Conservation (phyloP, 495 filamentous ascomycete genomes). For the Cercophora sp. region DNA sequence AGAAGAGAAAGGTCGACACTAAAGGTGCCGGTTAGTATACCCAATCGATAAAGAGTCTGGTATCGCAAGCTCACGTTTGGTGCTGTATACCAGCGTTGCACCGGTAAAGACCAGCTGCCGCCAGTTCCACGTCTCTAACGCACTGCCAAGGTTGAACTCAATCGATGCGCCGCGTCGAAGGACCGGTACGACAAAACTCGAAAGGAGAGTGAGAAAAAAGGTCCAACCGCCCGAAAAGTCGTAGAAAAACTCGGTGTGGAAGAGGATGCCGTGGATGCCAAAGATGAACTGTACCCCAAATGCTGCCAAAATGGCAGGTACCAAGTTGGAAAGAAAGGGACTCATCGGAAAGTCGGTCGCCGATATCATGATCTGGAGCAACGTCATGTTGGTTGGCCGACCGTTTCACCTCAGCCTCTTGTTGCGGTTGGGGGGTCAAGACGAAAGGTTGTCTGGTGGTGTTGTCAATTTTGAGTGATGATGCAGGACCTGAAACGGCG, state of each 20-base stretch:
- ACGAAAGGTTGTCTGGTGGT: too few species aligned
- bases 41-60: too few species aligned
- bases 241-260: slow-evolving; percentile 57
- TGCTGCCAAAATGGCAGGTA: slow-evolving; percentile 54
- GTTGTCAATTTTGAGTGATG: too few species aligned
- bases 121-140: slow-evolving; percentile 47
- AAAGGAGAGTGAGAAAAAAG: slow-evolving; percentile 51
- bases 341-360: slow-evolving; percentile 47
- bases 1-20: slow-evolving; percentile 54
- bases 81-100: slow-evolving; percentile 54
- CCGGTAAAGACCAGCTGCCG: slow-evolving; percentile 56
- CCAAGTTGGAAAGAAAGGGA: slow-evolving; percentile 55
- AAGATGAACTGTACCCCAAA: slow-evolving; percentile 51
- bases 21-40: too few species aligned
- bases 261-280: slow-evolving; percentile 53
- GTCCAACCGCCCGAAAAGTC: slow-evolving; percentile 60
- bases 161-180: slow-evolving; percentile 27
- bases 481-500: too few species aligned
- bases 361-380: slow-evolving; percentile 48
- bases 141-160: slow-evolving; percentile 23
- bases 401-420: too few species aligned
- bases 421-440: too few species aligned
- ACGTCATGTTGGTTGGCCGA: slow-evolving; percentile 44
- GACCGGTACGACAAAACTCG: slow-evolving; percentile 53
- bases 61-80: too few species aligned